Evolutionary conservation across 352 stramenopile species (phyloP), one percentile per base, ranked within the genome.

Genomic region (Pythium insidiosum): DNA sequence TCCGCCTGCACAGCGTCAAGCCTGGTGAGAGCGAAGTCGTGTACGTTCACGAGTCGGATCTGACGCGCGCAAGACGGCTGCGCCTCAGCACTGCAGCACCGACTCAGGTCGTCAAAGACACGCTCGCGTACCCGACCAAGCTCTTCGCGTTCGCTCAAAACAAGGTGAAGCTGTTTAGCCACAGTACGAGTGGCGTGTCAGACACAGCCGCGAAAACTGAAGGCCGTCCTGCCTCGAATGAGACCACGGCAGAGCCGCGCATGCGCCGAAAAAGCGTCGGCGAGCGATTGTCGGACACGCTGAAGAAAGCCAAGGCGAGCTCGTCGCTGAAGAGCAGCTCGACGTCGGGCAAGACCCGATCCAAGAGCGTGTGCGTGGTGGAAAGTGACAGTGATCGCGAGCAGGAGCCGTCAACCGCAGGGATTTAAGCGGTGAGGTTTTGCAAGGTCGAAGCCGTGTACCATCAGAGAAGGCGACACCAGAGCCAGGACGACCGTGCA

Each of bases 31-130:
- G 62, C 1, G 60, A 88, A 45, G 37, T 79, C 18, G 77, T 90
- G 19, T 90, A 79, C 49, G 77, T 88, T 12, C 77, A 74, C 39
- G 77, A 86, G 50, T 76, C 64, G 38, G 77, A 90, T 47, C 43
- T 90, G 35, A 47, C 68, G 36, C 71, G 73, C 18, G 45, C 39
- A 11, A 22, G 12, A 61, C 56, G 64, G 12, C 72, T 30, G 64
- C 46, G 33, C 56, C 62, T 81, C 46, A 66, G 62, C 18, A 84
- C 28, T 9, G 28, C 9, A 15, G 66, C 82, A 12, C 63, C 66
- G 33, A 67, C 61, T 47, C 59, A 76, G 34, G 37, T 76, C 50
- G 35, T 26, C 22, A 66, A 70, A 19, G 73, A 75, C 37, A 73
- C 49, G 42, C 43, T 74, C 22, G 51, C 44, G 10, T 60, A 44